A percentile compares a stretch with the other conserved stretches of the same genome.
Conservation (phyloP, 2,329 filamentous ascomycete genomes). For the Xylariomycetidae sp. region DNA sequence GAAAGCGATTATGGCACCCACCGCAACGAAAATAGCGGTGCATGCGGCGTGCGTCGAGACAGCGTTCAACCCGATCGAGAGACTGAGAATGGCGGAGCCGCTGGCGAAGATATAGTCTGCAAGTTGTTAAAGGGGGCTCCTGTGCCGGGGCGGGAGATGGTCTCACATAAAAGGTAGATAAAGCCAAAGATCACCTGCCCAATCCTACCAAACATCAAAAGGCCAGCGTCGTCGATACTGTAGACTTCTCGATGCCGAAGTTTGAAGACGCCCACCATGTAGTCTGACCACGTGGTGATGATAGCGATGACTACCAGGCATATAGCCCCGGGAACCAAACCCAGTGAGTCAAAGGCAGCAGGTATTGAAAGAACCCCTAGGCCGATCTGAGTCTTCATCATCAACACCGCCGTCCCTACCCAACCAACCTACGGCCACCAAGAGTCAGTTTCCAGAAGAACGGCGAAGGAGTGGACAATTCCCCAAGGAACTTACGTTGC, state of each 20-base stretch:
- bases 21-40: conserved; percentile 34
- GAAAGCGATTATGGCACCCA: conserved; percentile 18
- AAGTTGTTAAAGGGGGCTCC: not conserved
- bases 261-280: conserved; percentile 46
- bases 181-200: conserved; percentile 36
- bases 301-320: conserved; percentile 31
- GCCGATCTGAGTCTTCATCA: conserved; percentile 40
- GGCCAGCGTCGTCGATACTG: conserved; percentile 39
- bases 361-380: conserved; percentile 45
- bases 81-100: conserved; percentile 36
- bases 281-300: conserved; percentile 43
- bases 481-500: conserved; percentile 7
- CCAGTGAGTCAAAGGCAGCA: conserved; percentile 36
- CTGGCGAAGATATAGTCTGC: conserved; percentile 10
- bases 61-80: conserved; percentile 35
- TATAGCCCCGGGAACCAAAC: conserved; percentile 42
- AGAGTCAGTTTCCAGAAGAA: not conserved
- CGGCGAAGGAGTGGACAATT: not conserved
- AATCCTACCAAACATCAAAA: conserved; percentile 38
- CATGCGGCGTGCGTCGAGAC: conserved; percentile 33
- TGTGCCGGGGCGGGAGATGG: not conserved
- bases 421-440: conserved; percentile 31
- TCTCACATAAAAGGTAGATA: conserved; percentile 28
- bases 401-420: conserved; percentile 35
- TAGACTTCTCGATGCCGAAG: conserved; percentile 43